Base-by-base conservation (phyloP, 1,139 yeast species). In the Yamadazyma spencermartinsiae region DNA sequence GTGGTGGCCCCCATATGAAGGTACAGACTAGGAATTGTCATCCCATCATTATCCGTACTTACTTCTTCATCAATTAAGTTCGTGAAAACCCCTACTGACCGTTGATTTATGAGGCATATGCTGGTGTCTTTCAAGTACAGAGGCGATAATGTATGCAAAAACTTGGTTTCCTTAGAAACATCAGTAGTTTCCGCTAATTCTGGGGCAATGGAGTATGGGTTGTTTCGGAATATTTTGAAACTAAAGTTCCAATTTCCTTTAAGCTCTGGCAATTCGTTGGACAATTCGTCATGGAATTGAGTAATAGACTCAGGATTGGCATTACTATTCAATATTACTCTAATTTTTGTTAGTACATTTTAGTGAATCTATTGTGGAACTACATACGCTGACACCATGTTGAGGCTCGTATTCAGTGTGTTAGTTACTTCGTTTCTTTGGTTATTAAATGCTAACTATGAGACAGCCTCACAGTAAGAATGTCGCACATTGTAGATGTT, bases 301-400 rank as follows among this genome's bases (percentile, higher is more conserved):
- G 82, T 68, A 31, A 84, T 81, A 3, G 84, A 76, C 25, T 82
- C 81, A 2, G 86, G 84, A 4, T 80, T 71, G 3, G 86, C 83
- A 42, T 68, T 68, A 37, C 68, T 74, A 13, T 77, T 79, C 21
- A 80, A 62, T 21, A 79, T 55, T 4, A 79, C 74, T 3, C 85
- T 74, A 29, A 10, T n/a, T 49, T 35, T 7, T 18, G 49, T 51
- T 42, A 41, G 51, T 45, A 41, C 10, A 8, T 4, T 10, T 11
- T 42, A 41, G 51, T 45, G 40, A 12, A 8, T 4, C 5, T 11
- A 23, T 20, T 21, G 11, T 15, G 41, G 58, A 23, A 20, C 23
- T 20, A 10, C 65, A 40, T 61, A 60, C 68, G 67, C 67, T 46
- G 68, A 51, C 17, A 58, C 65, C 68, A 62, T 61, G 33, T 13